These are phyloP conservation scores for Arachnopeziza araneosa DNA, from an alignment of 2,329 filamentous ascomycete species.

Conservation along the genomic window DNA sequence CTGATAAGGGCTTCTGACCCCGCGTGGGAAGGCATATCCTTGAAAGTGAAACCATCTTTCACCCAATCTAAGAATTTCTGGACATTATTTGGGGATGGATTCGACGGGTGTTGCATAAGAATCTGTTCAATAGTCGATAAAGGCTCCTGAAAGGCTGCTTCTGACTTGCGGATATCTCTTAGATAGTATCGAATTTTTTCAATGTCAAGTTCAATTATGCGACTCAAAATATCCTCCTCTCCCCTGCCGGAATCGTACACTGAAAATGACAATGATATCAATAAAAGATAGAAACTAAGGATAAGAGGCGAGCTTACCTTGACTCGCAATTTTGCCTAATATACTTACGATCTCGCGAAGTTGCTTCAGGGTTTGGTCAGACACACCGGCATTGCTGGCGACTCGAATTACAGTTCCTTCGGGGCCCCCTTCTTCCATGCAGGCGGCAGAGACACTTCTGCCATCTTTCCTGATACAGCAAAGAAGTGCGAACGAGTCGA, in stretches of 20 bases:
- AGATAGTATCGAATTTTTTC: constrained; percentile 16
- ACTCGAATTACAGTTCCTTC: constrained; percentile 25
- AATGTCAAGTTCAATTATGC: constrained; percentile 17
- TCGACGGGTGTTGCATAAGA: neutral
- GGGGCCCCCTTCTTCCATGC: constrained; percentile 25
- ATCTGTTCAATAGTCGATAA: constrained; percentile 23
- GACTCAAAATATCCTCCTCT: constrained; percentile 13
- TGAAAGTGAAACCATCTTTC: constrained; percentile 3
- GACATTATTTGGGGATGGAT: neutral
- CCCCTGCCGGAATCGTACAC: neutral
- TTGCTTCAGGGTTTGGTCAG: constrained; percentile 11
- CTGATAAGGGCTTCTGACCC: constrained; percentile 1
- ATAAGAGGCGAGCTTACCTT: constrained; percentile 5
- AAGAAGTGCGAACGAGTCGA: constrained; percentile 32
- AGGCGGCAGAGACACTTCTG: constrained; percentile 30
- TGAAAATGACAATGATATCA: constrained; percentile 5
- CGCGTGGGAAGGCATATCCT: neutral
- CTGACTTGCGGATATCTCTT: constrained; percentile 19
- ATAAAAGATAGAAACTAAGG: neutral
- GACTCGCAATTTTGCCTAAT: constrained; percentile 21
- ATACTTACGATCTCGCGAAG: constrained; percentile 18
- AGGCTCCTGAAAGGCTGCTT: constrained; percentile 1
- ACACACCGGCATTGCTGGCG: constrained; percentile 29
- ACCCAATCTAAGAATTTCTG: constrained; percentile 12
- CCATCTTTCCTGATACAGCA: constrained; percentile 22